Conservation (phyloP, 202 grass and related monocot species). For the Carex arenaria region DNA sequence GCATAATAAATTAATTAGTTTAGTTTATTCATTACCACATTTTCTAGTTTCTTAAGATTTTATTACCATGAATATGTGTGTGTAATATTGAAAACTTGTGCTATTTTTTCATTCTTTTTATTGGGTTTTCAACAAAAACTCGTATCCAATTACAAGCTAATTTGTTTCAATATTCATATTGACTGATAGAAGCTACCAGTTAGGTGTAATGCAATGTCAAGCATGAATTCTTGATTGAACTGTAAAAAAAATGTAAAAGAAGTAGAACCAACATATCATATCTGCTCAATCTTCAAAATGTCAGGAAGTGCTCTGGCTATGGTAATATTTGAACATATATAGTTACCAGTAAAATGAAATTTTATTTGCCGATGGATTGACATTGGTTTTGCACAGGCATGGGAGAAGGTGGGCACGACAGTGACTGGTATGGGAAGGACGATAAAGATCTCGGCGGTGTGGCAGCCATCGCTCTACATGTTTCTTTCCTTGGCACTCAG, state of each 20-base stretch:
- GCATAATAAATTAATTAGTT: not conserved
- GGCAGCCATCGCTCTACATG: constrained; percentile 89
- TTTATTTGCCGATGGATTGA: not conserved
- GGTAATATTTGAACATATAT: not conserved
- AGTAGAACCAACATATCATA: not conserved
- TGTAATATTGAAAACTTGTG: not conserved
- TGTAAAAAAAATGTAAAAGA: not conserved
- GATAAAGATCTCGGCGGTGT: constrained; percentile 65
- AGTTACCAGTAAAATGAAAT: not conserved
- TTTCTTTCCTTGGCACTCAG: constrained; percentile 71
- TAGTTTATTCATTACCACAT: not conserved
- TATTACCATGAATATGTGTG: not conserved
- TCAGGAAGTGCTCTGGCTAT: not conserved
- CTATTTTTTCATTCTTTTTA: not conserved
- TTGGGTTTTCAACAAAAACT: not conserved
- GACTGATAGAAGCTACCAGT: no score
- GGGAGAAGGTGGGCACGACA: constrained; percentile 38
- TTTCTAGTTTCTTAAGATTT: not conserved
- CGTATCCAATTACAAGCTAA: not conserved
- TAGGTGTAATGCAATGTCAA: not conserved
- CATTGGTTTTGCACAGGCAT: constrained; percentile 30
- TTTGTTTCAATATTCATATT: not conserved
- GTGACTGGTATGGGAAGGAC: constrained; percentile 66
- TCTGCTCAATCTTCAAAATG: not conserved
- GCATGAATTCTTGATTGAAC: not conserved